These are phyloP conservation scores for Begonia loranthoides DNA, from an alignment of 306 rosid genomes.

Conservation along the genomic window DNA sequence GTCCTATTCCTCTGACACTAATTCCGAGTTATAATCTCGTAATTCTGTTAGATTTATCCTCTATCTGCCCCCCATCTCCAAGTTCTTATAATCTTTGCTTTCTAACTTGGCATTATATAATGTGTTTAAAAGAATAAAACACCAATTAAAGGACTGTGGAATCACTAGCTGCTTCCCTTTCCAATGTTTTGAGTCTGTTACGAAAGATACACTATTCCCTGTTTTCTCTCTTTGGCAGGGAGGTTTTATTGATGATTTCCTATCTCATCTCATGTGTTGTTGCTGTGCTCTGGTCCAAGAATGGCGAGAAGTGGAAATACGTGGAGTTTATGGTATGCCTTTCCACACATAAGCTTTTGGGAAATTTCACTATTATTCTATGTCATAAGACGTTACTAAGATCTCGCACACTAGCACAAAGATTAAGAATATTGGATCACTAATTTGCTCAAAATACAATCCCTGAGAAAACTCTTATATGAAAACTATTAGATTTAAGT, in stretches of 20 bases:
- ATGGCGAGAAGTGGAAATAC: conserved; percentile 98
- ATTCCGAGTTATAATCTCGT: too few relatives aligned
- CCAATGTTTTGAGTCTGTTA: too few relatives aligned
- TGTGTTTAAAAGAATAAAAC: too few relatives aligned
- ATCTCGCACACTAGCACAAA: background rate
- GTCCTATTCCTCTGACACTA: too few relatives aligned
- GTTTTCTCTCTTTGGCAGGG: conserved; percentile 38
- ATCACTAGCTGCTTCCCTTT: too few relatives aligned
- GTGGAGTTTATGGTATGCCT: conserved; percentile 57
- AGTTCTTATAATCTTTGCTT: too few relatives aligned
- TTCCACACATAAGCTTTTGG: background rate
- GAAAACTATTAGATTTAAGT: too few relatives aligned
- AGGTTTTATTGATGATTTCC: conserved; percentile 80
- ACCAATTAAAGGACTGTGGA: too few relatives aligned
- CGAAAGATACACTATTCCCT: background rate
- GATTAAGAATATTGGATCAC: background rate
- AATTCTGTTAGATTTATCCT: too few relatives aligned
- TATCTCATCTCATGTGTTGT: conserved; percentile 93
- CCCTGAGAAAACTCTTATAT: conserved; percentile 9
- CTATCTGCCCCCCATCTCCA: too few relatives aligned
- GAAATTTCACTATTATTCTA: background rate
- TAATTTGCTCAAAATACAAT: background rate
- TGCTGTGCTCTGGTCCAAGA: conserved; percentile 99
- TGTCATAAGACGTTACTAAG: background rate
- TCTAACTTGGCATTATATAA: too few relatives aligned